Evolutionary conservation across 169 alveolate genomes (phyloP).

Genomic region (Eimeria sp.): DNA sequence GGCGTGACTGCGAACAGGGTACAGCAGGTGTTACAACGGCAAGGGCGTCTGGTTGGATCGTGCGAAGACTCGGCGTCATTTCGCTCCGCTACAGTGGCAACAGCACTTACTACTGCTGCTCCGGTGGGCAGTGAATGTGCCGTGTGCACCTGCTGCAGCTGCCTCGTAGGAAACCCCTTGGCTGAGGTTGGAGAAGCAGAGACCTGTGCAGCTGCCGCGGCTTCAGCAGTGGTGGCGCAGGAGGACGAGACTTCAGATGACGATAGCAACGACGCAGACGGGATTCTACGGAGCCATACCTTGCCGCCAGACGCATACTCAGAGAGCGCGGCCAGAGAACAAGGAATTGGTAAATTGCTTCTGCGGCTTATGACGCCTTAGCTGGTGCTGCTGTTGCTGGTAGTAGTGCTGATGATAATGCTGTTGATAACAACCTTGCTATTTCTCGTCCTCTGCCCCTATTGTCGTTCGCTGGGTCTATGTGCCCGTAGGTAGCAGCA

Average conservation of each 20-base stretch:
- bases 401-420: background rate
- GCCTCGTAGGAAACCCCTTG: background rate
- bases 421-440: no score
- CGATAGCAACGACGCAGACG: slow-evolving; percentile 68
- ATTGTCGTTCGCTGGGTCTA: no score
- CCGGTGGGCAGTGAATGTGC: slow-evolving; percentile 13
- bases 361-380: background rate
- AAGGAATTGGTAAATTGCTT: background rate
- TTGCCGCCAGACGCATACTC: slow-evolving; percentile 38
- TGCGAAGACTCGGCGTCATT: background rate
- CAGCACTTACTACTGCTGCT: slow-evolving; percentile 36
- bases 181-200: background rate
- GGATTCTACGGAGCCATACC: slow-evolving; percentile 42
- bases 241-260: slow-evolving; percentile 12
- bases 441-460: no score
- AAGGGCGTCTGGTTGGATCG: background rate
- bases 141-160: slow-evolving; percentile 26
- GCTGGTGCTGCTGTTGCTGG: background rate
- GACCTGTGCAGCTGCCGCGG: background rate
- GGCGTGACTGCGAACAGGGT: slow-evolving; percentile 1
- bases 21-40: slow-evolving; percentile 21
- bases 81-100: background rate
- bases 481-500: background rate
- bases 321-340: slow-evolving; percentile 18
- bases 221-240: background rate